Evolutionary conservation across 78 protist species (phyloP).

Genomic region (Monosiga brevicollis): DNA sequence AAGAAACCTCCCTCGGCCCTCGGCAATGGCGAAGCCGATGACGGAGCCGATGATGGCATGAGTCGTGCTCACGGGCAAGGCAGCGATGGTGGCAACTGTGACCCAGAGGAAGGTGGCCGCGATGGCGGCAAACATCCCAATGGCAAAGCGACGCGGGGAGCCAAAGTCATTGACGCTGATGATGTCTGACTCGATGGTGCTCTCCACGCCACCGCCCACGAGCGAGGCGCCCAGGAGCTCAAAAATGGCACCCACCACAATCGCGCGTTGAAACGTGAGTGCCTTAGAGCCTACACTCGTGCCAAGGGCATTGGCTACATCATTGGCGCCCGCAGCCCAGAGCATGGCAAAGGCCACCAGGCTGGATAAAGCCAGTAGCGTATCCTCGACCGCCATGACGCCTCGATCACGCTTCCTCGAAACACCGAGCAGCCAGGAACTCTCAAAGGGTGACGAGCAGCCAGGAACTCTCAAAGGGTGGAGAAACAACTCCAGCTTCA

Average conservation of each 20-base stretch:
- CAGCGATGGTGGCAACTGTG: not conserved
- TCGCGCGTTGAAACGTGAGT: not conserved
- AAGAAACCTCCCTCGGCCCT: not conserved
- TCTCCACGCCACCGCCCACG: constrained; percentile 4
- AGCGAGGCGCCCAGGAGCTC: constrained; percentile 7
- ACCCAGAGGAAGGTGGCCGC: not conserved
- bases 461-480: too few species aligned
- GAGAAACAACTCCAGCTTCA: too few species aligned
- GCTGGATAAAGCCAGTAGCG: not conserved
- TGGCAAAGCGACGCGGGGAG: not conserved
- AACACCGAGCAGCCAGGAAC: not conserved
- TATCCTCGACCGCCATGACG: too few species aligned
- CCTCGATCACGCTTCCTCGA: not conserved
- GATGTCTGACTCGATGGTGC: not conserved
- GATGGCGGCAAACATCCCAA: not conserved
- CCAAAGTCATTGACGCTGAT: not conserved
- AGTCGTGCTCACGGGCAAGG: constrained; percentile 13
- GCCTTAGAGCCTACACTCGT: constrained; percentile 7
- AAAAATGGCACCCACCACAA: not conserved
- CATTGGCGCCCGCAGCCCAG: constrained; percentile 18
- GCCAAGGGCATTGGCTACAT: constrained; percentile 14
- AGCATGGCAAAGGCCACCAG: not conserved
- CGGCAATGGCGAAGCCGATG: not conserved
- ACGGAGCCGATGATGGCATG: constrained; percentile 14
- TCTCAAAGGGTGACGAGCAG: not conserved